Conservation (phyloP, 75 land plant genomes). For the Pinus tabuliformis region DNA sequence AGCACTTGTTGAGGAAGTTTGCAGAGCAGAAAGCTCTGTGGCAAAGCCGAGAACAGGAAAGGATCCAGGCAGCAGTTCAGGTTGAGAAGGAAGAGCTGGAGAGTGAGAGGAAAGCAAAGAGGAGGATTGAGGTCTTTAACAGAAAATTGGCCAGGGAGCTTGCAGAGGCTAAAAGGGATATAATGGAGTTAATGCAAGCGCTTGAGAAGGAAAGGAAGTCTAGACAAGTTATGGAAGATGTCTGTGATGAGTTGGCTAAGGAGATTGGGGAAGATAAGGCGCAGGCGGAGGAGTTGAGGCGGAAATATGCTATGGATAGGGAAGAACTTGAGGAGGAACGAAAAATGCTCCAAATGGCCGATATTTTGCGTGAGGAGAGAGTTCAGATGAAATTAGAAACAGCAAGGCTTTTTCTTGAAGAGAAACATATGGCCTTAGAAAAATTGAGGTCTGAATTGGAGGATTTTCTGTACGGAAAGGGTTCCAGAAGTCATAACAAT, state of each 20-base stretch:
- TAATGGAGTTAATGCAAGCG: conserved; percentile 6
- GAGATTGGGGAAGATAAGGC: conserved; percentile 29
- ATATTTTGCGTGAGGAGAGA: conserved; percentile 25
- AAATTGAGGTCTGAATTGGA: conserved; percentile 12
- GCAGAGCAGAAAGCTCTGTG: conserved; percentile 10
- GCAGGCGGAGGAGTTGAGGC: conserved; percentile 22
- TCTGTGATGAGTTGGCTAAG: conserved; percentile 24
- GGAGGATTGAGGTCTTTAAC: conserved; percentile 15
- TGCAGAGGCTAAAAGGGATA: conserved; percentile 8
- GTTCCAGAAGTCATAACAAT: neutral
- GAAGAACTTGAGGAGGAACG: conserved; percentile 28
- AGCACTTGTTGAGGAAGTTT: conserved; percentile 5
- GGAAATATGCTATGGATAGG: conserved; percentile 15
- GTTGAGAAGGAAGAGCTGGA: conserved; percentile 13
- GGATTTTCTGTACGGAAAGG: conserved; percentile 10
- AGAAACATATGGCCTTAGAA: conserved; percentile 13
- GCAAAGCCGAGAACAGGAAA: conserved; percentile 19
- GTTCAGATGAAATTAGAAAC: conserved; percentile 29
- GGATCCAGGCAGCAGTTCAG: neutral
- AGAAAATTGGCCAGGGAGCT: conserved; percentile 7
- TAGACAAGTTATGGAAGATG: conserved; percentile 21
- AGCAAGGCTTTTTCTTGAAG: conserved; percentile 22
- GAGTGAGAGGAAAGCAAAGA: conserved; percentile 12
- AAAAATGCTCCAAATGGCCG: conserved; percentile 27
- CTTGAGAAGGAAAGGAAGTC: conserved; percentile 20